Evolutionary conservation across 345 rosid species (phyloP).

Genomic region (Ailanthus altissimus): DNA sequence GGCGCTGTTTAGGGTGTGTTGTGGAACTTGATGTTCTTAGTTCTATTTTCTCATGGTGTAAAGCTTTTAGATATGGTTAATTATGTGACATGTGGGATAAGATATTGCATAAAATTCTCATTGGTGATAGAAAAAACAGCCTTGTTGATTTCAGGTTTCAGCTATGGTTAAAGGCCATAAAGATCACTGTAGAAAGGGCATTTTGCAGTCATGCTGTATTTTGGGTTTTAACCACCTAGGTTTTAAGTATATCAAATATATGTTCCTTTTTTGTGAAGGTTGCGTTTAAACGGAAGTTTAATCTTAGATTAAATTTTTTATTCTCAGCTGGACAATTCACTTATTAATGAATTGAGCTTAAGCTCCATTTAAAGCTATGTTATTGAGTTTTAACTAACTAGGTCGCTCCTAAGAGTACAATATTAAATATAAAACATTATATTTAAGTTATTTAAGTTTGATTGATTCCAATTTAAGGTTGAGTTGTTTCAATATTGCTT

Average conservation of each 20-base stretch:
- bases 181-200: no score
- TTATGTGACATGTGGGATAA: not conserved
- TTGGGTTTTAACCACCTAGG: not conserved
- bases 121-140: not conserved
- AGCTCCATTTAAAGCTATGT: not conserved
- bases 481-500: not conserved
- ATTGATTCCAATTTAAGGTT: no score
- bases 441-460: no score
- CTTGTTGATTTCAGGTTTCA: not conserved
- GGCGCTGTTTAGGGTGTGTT: not conserved
- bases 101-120: not conserved
- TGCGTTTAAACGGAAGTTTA: not conserved
- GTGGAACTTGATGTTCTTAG: not conserved
- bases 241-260: not conserved
- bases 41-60: not conserved
- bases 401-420: not conserved
- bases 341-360: not conserved
- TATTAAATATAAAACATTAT: no score
- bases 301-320: not conserved
- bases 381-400: not conserved
- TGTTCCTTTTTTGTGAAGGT: not conserved
- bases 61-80: not conserved
- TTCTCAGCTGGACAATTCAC: not conserved
- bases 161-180: not conserved
- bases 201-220: not conserved